phyloP scores from a whole-genome alignment of 345 rosid species.

The Hypericum androsaemum region DNA sequence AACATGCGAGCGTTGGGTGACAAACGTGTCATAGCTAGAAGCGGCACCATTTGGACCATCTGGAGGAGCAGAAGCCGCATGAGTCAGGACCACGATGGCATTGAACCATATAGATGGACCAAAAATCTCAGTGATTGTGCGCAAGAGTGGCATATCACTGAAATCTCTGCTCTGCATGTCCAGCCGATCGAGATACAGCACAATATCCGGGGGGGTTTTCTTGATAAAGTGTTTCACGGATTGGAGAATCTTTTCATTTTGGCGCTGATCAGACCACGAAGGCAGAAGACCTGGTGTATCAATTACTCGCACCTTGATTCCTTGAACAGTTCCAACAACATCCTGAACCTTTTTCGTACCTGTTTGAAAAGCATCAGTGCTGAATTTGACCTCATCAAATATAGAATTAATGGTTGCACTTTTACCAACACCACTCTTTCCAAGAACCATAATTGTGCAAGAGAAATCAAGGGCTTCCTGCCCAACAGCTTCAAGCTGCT shows the following conservation, averaged over 20 bases:
- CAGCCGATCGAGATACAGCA: constrained; percentile 90
- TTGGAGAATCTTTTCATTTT: constrained; percentile 79
- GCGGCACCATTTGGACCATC: constrained; percentile 95
- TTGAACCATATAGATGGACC: constrained; percentile 98
- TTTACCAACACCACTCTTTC: constrained; percentile 97
- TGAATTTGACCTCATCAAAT: constrained; percentile 80
- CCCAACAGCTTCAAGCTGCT: constrained; percentile 89
- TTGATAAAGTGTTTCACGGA: constrained; percentile 72
- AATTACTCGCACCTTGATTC: constrained; percentile 90
- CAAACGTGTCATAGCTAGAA: constrained; percentile 95
- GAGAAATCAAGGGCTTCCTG: constrained; percentile 97
- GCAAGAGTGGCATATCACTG: constrained; percentile 91
- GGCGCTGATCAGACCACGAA: constrained; percentile 88
- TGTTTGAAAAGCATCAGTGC: constrained; percentile 80
- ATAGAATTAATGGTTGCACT: constrained; percentile 97
- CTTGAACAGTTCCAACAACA: constrained; percentile 92
- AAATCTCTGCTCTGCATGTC: constrained; percentile 94
- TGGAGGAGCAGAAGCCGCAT: constrained; percentile 98
- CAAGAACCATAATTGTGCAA: constrained; percentile 97
- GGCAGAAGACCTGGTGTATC: constrained; percentile 97
- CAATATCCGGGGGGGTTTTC: constrained; percentile 92
- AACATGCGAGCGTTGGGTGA: constrained; percentile 88
- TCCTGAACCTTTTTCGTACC: constrained; percentile 94
- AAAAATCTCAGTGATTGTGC: constrained; percentile 81
- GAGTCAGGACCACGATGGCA: constrained; percentile 97